Evolutionary conservation across 306 rosid genomes (phyloP).

Genomic region (Dalbergia oliveri): DNA sequence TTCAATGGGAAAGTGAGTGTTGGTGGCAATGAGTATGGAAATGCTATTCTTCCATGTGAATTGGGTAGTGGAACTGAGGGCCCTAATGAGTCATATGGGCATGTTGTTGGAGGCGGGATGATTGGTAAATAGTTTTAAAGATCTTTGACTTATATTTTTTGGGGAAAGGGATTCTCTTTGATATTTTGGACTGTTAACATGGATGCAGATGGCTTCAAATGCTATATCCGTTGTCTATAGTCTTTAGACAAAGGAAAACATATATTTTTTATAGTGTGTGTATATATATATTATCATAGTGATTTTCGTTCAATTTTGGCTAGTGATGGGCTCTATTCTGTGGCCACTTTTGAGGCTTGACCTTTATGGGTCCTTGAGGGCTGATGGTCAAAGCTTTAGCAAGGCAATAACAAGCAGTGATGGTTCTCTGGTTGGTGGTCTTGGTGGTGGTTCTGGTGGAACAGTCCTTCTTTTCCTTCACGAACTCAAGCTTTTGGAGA

Average conservation of each 20-base stretch:
- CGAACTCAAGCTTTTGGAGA: slow-evolving; percentile 74
- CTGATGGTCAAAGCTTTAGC: slow-evolving; percentile 90
- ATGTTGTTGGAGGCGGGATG: slow-evolving; percentile 94
- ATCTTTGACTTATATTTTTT: slow-evolving; percentile 23
- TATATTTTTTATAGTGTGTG: slow-evolving; percentile 30
- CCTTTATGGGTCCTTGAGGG: slow-evolving; percentile 81
- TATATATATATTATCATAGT: slow-evolving; percentile 4
- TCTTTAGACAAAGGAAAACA: slow-evolving; percentile 33
- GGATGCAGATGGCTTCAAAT: slow-evolving; percentile 35
- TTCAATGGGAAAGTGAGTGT: slow-evolving; percentile 77
- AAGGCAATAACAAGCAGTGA: slow-evolving; percentile 58
- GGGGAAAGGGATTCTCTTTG: slow-evolving; percentile 26
- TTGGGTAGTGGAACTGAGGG: slow-evolving; percentile 97
- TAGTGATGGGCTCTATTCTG: slow-evolving; percentile 94
- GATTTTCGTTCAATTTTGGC: slow-evolving; percentile 50
- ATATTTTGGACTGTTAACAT: slow-evolving; percentile 33
- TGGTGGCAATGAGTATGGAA: slow-evolving; percentile 91
- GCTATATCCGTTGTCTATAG: slow-evolving; percentile 37
- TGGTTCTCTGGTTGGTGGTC: slow-evolving; percentile 82
- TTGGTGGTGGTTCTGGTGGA: slow-evolving; percentile 99
- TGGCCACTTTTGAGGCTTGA: slow-evolving; percentile 91
- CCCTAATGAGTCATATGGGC: slow-evolving; percentile 70
- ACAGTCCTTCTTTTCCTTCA: slow-evolving; percentile 98
- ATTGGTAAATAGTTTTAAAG: slow-evolving; percentile 68
- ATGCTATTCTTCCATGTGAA: slow-evolving; percentile 94